A percentile compares a stretch with the other conserved stretches of the same genome.
phyloP scores from a whole-genome alignment of 1,284 basidiomycete genomes.

The Singerocomus rubriflavus region DNA sequence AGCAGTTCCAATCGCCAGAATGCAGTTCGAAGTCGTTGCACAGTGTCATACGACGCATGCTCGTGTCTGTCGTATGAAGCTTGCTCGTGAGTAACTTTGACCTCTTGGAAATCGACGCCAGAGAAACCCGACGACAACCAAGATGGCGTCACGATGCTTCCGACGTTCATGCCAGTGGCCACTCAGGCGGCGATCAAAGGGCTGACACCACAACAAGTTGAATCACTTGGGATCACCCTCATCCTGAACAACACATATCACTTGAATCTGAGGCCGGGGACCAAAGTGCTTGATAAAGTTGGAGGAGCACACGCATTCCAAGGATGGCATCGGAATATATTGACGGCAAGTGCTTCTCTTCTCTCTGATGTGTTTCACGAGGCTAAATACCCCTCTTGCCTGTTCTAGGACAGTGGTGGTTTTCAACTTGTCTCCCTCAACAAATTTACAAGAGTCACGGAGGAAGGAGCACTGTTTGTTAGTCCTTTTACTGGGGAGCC shows the following conservation, averaged over 20 bases:
- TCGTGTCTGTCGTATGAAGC: conserved; percentile 72
- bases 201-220: conserved; percentile 78
- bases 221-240: conserved; percentile 72
- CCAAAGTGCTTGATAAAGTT: conserved; percentile 62
- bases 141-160: conserved; percentile 79
- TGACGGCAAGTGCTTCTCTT: conserved; percentile 55
- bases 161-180: conserved; percentile 89
- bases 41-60: conserved; percentile 75
- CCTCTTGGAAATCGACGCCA: background rate
- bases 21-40: conserved; percentile 79
- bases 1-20: conserved; percentile 24
- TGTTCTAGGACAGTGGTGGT: conserved; percentile 72
- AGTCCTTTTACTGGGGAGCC: conserved; percentile 81
- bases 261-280: conserved; percentile 75
- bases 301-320: conserved; percentile 85
- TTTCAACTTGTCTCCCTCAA: conserved; percentile 83
- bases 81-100: conserved; percentile 50
- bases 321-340: conserved; percentile 77
- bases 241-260: conserved; percentile 88
- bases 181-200: conserved; percentile 88
- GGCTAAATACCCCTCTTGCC: background rate
- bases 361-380: conserved; percentile 2
- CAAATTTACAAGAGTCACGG: conserved; percentile 81
- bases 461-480: conserved; percentile 79
- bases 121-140: conserved; percentile 5